A percentile compares a stretch with the other conserved stretches of the same genome.
phyloP scores from a whole-genome alignment of 2,329 filamentous ascomycete genomes.

The Pseudocercospora vitis region DNA sequence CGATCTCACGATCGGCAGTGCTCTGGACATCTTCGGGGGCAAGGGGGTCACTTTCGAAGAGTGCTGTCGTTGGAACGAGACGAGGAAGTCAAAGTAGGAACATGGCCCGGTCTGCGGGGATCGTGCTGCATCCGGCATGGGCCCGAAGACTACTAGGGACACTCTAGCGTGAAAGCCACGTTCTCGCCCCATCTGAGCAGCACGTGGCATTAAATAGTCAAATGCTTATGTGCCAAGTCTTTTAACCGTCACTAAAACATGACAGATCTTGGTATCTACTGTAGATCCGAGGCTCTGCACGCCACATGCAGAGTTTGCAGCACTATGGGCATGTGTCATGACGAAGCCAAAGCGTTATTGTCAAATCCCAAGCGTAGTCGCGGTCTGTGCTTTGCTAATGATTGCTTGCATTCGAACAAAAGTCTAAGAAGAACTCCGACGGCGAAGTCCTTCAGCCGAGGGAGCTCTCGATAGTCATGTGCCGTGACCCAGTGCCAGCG shows the following conservation, averaged over 20 bases:
- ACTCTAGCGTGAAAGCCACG: constrained; percentile 2
- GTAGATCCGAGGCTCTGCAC: neutral
- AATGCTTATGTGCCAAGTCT: neutral
- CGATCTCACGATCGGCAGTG: constrained; percentile 94
- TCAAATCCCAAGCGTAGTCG: neutral
- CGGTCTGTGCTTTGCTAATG: neutral
- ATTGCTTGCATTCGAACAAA: neutral
- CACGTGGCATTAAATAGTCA: constrained; percentile 2
- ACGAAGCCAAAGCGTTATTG: neutral
- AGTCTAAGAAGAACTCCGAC: no score
- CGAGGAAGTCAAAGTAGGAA: constrained; percentile 11
- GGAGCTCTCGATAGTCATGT: no score
- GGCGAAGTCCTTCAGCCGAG: neutral
- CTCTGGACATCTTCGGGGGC: constrained; percentile 92
- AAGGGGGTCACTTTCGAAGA: constrained; percentile 82
- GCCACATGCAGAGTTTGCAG: constrained; percentile 10
- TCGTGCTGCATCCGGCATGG: constrained; percentile 8
- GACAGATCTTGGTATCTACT: constrained; percentile 10
- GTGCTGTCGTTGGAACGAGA: constrained; percentile 79
- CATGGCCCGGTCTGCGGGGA: constrained; percentile 6
- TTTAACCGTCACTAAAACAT: neutral
- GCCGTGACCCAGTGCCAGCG: no score
- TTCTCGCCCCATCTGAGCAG: neutral
- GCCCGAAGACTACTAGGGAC: neutral
- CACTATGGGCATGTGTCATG: constrained; percentile 1